Base-by-base conservation (phyloP, 306 rosid genomes). In the Rubus parviflorus region DNA sequence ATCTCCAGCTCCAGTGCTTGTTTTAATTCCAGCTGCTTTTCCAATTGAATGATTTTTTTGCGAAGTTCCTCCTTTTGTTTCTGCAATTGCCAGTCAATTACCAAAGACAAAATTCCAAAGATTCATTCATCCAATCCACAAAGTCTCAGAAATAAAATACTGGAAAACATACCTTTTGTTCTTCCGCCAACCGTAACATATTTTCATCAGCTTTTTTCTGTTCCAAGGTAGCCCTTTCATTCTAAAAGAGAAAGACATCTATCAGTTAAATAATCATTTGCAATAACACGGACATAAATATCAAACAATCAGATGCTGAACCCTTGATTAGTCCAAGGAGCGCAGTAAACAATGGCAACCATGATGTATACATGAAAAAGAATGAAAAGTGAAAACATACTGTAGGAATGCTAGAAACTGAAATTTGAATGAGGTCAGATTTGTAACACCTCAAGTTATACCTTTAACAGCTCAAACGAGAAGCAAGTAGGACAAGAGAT, bases 21-120 rank as follows among this genome's bases (percentile, higher is more conserved):
- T 82, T 87, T 92, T 7, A 83, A 85, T 83, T 95, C 97, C 22
- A 95, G 91, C 79, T 86, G 66, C 74, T 84, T 85, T 83, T 95
- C 86, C 74, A 95, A 80, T 19, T 84, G 90, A 47, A 88, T 67
- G 75, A 92, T 87, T 76, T 73, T 78, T 75, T 72, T 61, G 17
- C 85, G 89, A 37, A 87, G 83, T 57, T 81, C 62, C 77, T 89
- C 93, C 84, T 92, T 92, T 82, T 87, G 81, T 79, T 68, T 85
- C 97, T 95, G 89, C 81, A 76, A 79, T 68, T 22, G 43, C 40
- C 38, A 81, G 71, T 66, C 19, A 71, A 65, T 45, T 13, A 48
- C 40, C 77, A 64, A 70, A 75, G 52, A 81, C 22, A 47, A 62
- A 15, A 19, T 12, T 38, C 40, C 52, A 40, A 6, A 22, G 9